Evolutionary conservation across 2,329 filamentous ascomycete genomes (phyloP).

Genomic region (Emergomyces pasteurianus): DNA sequence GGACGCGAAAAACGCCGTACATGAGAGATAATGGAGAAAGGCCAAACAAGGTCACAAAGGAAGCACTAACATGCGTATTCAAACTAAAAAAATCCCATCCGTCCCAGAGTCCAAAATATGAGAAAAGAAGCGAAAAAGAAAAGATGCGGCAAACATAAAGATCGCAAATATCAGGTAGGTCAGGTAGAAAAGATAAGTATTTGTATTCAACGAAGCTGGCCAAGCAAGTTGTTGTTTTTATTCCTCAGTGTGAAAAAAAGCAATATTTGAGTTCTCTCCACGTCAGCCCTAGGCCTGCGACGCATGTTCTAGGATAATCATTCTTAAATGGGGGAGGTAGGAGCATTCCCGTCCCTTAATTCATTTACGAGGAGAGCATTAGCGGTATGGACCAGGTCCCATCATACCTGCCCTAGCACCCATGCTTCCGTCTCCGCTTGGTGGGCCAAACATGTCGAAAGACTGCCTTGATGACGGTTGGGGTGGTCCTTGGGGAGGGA

Average conservation of each 20-base stretch:
- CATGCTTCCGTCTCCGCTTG: conserved; percentile 14
- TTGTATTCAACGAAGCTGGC: background rate
- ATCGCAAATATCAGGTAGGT: background rate
- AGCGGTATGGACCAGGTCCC: conserved; percentile 13
- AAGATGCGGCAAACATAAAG: background rate
- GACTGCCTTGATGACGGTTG: conserved; percentile 28
- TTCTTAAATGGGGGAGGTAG: background rate
- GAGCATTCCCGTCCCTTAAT: background rate
- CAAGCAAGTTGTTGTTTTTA: background rate
- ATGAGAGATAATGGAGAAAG: background rate
- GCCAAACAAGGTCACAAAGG: background rate
- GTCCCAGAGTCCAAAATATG: background rate
- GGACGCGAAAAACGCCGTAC: background rate
- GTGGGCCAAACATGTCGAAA: conserved; percentile 34
- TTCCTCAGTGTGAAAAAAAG: background rate
- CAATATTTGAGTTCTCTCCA: background rate
- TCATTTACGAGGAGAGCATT: background rate
- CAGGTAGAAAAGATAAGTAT: background rate
- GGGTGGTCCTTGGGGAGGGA: conserved; percentile 26
- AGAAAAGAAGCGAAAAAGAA: background rate
- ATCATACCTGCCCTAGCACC: conserved; percentile 9
- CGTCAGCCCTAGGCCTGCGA: background rate
- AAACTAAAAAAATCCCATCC: background rate
- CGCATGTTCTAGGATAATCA: background rate
- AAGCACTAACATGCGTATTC: background rate